A percentile compares a stretch with the other conserved stretches of the same genome.
Evolutionary conservation across 2,329 filamentous ascomycete species (phyloP).

Genomic region (Fusarium longipes): DNA sequence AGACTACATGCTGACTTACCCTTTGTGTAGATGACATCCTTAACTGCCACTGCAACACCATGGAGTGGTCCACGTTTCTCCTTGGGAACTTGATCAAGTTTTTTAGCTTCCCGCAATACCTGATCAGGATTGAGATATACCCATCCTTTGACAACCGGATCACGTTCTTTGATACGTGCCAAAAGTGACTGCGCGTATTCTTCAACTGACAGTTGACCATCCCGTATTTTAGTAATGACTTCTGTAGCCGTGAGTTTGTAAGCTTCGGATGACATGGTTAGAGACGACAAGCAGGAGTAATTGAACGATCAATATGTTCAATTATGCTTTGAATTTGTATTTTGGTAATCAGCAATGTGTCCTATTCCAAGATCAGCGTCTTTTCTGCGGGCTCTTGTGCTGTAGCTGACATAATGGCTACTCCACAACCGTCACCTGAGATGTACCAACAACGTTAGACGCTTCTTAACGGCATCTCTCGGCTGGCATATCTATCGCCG

Average conservation of each 20-base stretch:
- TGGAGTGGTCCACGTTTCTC: slow-evolving; percentile 8
- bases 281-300: fast-evolving
- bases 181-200: slow-evolving; percentile 10
- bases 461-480: not conserved
- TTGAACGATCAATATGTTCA: fast-evolving
- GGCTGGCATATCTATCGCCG: not conserved
- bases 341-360: not conserved
- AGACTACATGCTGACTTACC: not conserved
- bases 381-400: not conserved
- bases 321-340: not conserved
- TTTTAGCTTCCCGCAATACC: slow-evolving; percentile 5
- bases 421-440: slow-evolving; percentile 7
- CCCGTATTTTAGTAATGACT: not conserved
- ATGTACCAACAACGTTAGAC: not conserved
- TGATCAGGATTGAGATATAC: not conserved
- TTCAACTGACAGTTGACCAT: slow-evolving; percentile 37
- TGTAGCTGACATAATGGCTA: slow-evolving; percentile 11
- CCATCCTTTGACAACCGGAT: slow-evolving; percentile 10
- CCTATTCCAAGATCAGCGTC: not conserved
- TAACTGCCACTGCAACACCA: slow-evolving; percentile 24
- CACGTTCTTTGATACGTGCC: slow-evolving; percentile 16
- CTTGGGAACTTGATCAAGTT: not conserved
- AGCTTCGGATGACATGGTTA: not conserved
- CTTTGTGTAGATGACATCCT: slow-evolving; percentile 31
- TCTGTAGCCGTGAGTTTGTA: slow-evolving; percentile 12